Evolutionary conservation across 176 grass and related monocot genomes (phyloP), one percentile per base, ranked within the genome.

Genomic region (Juncus effusus): DNA sequence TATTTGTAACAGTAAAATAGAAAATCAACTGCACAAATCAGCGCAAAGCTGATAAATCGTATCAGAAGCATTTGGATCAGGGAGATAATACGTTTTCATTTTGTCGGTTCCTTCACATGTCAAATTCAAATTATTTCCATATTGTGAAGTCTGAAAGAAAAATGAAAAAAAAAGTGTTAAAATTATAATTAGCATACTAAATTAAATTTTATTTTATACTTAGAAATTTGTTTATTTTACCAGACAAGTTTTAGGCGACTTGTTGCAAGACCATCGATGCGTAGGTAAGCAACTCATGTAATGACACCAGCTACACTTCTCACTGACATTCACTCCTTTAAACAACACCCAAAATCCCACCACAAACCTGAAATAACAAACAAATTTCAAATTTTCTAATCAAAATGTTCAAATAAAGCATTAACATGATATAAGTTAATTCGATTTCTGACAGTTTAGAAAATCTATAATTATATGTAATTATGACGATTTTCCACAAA

Each of bases 221-320:
- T 10, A 42, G 55, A 16, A 55, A 19, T 38, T 19, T 11, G 51
- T 12, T n/a, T 0, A 63, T 13, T 64, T 73, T 83, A 96, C 87
- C 45, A 83, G 40, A 58, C 87, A 90, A 59, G 77, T 74, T 56
- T 83, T 84, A 51, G 28, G 59, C 13, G 68, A 72, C 4, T 59
- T 72, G 2, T 82, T 81, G 79, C 92, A 96, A 45, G 64, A 88
- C 92, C 92, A 96, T 61, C 75, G 85, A 68, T 81, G 88, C 70
- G 87, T 96, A 55, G 92, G 92, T 54, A 91, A 74, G 54, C 92
- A 96, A 74, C 79, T 96, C 49, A 96, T 44, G 67, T 96, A 96
- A 74, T 91, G 87, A 71, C 92, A 96, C 92, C 87, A 96, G 3
- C 82, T 83, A 62, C 88, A 89, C 60, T 84, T 78, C 36, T 92